Conservation (phyloP, 2,329 filamentous ascomycete genomes). For the Fusarium pseudonygamai region DNA sequence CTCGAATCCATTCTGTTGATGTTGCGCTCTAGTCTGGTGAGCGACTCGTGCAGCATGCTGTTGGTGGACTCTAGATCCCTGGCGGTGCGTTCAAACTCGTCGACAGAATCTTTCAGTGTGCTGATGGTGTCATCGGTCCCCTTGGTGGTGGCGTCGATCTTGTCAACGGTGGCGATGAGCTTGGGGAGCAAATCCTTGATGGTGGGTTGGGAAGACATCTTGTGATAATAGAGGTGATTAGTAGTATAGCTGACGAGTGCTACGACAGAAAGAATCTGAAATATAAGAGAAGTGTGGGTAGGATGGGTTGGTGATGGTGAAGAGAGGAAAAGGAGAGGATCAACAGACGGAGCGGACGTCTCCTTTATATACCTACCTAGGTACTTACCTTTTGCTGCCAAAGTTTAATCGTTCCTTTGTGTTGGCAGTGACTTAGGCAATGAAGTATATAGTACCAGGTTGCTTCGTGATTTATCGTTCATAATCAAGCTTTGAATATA, state of each 20-base stretch:
- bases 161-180: background rate
- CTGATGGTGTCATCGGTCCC: fast-evolving
- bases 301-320: background rate
- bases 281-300: background rate
- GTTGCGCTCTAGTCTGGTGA: background rate
- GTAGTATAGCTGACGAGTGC: background rate
- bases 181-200: background rate
- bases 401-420: background rate
- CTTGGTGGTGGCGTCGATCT: fast-evolving
- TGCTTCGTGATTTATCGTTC: background rate
- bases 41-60: background rate
- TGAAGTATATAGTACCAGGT: background rate
- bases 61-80: background rate
- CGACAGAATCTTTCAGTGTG: background rate
- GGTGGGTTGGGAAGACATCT: background rate
- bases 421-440: fast-evolving
- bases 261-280: background rate
- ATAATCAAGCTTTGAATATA: background rate
- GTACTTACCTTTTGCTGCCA: background rate
- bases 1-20: background rate
- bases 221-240: background rate
- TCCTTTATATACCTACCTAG: background rate
- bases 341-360: background rate
- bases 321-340: background rate
- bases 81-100: background rate